Conservation (phyloP, 2,329 filamentous ascomycete species). For the Aspergillus sp. region DNA sequence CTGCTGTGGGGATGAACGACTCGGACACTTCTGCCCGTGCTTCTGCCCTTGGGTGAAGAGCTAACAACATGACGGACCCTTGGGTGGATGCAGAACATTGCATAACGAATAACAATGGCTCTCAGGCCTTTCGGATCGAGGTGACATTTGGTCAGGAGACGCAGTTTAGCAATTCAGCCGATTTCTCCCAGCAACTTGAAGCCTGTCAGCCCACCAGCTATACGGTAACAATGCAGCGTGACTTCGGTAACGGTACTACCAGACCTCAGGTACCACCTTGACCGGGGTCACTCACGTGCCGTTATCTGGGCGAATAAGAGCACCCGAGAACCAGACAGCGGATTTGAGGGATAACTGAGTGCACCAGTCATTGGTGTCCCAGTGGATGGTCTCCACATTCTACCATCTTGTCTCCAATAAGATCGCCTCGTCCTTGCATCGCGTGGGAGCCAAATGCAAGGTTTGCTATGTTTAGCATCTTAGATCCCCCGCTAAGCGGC, state of each 20-base stretch:
- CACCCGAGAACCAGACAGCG: slow-evolving; percentile 4
- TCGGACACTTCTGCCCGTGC: background rate
- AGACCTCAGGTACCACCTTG: slow-evolving; percentile 14
- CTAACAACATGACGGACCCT: background rate
- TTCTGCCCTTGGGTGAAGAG: background rate
- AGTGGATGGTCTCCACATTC: slow-evolving; percentile 11
- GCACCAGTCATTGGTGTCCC: slow-evolving; percentile 5
- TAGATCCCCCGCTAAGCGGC: slow-evolving; percentile 22
- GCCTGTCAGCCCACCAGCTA: slow-evolving; percentile 3
- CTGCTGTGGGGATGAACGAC: background rate
- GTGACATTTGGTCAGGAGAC: background rate
- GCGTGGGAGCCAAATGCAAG: slow-evolving; percentile 21
- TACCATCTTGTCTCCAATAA: slow-evolving; percentile 12
- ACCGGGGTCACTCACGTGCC: slow-evolving; percentile 14
- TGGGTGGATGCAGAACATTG: background rate
- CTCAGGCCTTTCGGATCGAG: background rate
- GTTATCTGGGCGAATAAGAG: slow-evolving; percentile 12
- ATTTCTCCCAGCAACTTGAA: background rate
- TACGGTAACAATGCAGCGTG: slow-evolving; percentile 36
- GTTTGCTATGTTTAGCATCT: slow-evolving; percentile 27
- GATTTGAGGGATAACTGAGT: slow-evolving; percentile 13
- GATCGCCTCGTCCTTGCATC: slow-evolving; percentile 10
- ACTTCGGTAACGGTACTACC: slow-evolving; percentile 19
- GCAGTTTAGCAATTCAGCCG: background rate
- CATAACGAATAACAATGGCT: background rate